phyloP scores from a whole-genome alignment of 2,329 filamentous ascomycete species.

The Alternaria ventricosa region DNA sequence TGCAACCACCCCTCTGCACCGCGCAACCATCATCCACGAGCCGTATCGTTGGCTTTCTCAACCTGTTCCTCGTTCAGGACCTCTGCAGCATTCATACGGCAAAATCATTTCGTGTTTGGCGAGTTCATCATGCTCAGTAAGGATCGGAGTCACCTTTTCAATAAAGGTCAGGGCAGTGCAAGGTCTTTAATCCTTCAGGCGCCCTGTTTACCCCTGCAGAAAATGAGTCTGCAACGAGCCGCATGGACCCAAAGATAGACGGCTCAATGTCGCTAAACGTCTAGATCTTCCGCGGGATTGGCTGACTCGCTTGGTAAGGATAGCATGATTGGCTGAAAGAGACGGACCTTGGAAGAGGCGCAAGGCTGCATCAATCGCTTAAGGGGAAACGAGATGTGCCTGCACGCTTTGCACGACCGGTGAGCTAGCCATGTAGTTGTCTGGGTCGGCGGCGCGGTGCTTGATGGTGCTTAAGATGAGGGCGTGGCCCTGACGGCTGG shows the following conservation, averaged over 20 bases:
- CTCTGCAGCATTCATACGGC: not conserved
- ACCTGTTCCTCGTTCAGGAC: not conserved
- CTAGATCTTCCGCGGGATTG: constrained; percentile 14
- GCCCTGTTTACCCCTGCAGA: constrained; percentile 16
- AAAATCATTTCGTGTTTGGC: not conserved
- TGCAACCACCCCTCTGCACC: not conserved
- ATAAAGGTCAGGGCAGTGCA: constrained; percentile 18
- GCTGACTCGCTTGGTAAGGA: constrained; percentile 12
- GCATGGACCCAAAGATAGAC: constrained; percentile 24
- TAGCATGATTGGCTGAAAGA: constrained; percentile 14
- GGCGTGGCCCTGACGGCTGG: constrained; percentile 15
- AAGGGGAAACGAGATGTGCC: constrained; percentile 26
- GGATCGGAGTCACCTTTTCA: constrained; percentile 12
- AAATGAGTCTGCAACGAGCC: constrained; percentile 9
- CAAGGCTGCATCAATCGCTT: constrained; percentile 27
- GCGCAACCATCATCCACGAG: not conserved
- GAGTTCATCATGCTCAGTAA: not conserved
- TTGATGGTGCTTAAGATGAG: constrained; percentile 30
- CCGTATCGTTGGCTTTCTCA: not conserved
- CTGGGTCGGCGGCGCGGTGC: constrained; percentile 14
- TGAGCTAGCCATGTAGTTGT: constrained; percentile 22
- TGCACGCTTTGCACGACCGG: constrained; percentile 23
- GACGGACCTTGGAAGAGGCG: constrained; percentile 6
- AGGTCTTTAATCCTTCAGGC: constrained; percentile 16
- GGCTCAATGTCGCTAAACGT: constrained; percentile 23